Evolutionary conservation across 768 basidiomycete species (phyloP), one percentile per base, ranked within the genome.

Genomic region (Pleurotus citrinopileatus): DNA sequence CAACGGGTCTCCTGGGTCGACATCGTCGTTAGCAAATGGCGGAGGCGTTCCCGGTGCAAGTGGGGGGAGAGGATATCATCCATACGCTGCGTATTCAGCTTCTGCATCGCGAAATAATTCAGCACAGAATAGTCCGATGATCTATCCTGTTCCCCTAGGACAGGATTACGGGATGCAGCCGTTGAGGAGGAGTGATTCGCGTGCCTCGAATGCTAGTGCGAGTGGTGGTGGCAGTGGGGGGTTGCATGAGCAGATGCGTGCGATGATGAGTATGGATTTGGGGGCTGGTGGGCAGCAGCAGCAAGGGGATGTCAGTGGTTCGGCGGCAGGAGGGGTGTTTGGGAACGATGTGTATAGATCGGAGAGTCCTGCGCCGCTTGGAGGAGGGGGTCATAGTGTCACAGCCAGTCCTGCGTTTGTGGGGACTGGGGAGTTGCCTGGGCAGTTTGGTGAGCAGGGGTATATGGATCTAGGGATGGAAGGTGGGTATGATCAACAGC

Each of bases 1-100:
- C 25, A 36, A 26, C 26, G 50, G 43, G 4, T 43, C 52, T 29
- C 47, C 54, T 28, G 54, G 54, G 9, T 25, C 54, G n/a, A 29
- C 44, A 15, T 51, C 58, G 8, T 67, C 69, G 3, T 71, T 73
- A 2, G 70, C 70, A n/a, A n/a, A n/a, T 9, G 67, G 61, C 15
- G 65, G 67, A 40, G 17, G 38, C 42, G 65, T 66, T 57, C 9
- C 48, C 15, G 58, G 62, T 36, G 63, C 68, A 55, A 54, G 63
- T 50, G 54, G 66, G 13, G 71, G 70, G 52, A 62, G 83, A 48
- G 77, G 79, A 43, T 81, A 84, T 59, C 81, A 86, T 63, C 76
- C 86, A 19, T 85, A 85, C 48, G 79, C 76, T 9, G 60, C 64
- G 50, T 76, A 75, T 48, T 65, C 66, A 20, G 65, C 66, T 34